These are phyloP conservation scores for Hirsutella thompsonii DNA, from an alignment of 2,329 filamentous ascomycete genomes.

Conservation along the genomic window DNA sequence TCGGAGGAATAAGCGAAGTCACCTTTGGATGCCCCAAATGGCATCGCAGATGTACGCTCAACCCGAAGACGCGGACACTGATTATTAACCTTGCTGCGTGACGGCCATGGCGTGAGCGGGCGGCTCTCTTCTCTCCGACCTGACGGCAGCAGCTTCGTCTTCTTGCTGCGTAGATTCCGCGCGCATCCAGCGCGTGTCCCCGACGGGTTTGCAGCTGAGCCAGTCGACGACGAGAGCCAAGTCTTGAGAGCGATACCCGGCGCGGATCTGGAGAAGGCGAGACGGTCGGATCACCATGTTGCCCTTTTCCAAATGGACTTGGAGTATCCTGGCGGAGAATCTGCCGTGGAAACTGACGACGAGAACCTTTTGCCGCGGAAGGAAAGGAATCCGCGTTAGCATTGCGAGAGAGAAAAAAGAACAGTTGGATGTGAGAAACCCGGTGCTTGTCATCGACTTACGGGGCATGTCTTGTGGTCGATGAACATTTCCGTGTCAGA, in stretches of 20 bases:
- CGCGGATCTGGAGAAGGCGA: conserved; percentile 5
- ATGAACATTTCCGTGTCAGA: background rate
- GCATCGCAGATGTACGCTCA: too few relatives aligned
- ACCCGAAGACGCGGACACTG: too few relatives aligned
- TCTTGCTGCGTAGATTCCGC: background rate
- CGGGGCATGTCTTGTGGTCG: conserved; percentile 1
- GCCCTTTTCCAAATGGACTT: conserved; percentile 4
- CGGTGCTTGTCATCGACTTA: background rate
- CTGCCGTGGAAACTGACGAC: conserved; percentile 5
- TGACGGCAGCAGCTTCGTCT: background rate
- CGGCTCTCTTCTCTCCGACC: background rate
- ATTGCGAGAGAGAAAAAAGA: too few relatives aligned
- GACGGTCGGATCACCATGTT: conserved; percentile 4
- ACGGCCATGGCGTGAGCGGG: background rate
- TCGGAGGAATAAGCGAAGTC: too few relatives aligned
- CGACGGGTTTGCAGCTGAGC: conserved; percentile 5
- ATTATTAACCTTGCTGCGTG: too few relatives aligned
- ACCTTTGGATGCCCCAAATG: too few relatives aligned
- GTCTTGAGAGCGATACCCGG: background rate
- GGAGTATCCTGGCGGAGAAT: conserved; percentile 6
- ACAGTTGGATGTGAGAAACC: background rate
- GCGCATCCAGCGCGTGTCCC: conserved; percentile 4
- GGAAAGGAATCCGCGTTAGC: background rate
- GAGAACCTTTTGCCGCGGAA: conserved; percentile 3
- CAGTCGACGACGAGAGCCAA: conserved; percentile 4